Conservation (phyloP, 345 rosid genomes). For the rapeseed (Brassica napus) region Da-Ae NC_063450.1:51774001-51774500, state of each 20-base stretch:
- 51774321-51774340: constrained; percentile 92
- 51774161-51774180: constrained; percentile 95
- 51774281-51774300: constrained; percentile 57
- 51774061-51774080: constrained; percentile 92
- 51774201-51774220: neutral
- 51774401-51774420: constrained; percentile 87
- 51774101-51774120: constrained; percentile 83
- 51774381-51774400: constrained; percentile 68
- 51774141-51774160: constrained; percentile 82
- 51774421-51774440: constrained; percentile 77
- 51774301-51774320: constrained; percentile 76
- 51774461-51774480: neutral
- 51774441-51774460: constrained; percentile 55
- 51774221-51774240: neutral
- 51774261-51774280: constrained; percentile 3
- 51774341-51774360: constrained; percentile 92
- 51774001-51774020: neutral
- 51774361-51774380: constrained; percentile 84
- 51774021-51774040: constrained; percentile 3
- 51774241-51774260: neutral
- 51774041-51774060: constrained; percentile 61
- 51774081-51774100: constrained; percentile 80
- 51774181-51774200: constrained; percentile 42
- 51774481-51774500: constrained; percentile 18
- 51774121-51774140: constrained; percentile 74